Base-by-base conservation (phyloP, 2,329 filamentous ascomycete genomes). In the Fusarium proliferatum region DNA sequence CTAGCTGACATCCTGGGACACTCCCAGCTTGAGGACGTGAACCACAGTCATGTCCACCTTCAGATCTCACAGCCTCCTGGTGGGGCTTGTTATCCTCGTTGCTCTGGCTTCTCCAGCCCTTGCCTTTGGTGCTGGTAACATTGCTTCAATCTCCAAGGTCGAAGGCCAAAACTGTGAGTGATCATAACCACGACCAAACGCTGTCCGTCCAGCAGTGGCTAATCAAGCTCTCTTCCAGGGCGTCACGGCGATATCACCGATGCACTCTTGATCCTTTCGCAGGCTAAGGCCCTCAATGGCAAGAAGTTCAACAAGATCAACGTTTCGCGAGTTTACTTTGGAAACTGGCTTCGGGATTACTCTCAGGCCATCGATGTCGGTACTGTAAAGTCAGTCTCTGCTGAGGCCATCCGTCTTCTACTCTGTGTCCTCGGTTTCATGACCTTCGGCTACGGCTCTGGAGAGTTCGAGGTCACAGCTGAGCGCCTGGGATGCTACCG, bases 211-310 rank as follows among this genome's bases (percentile, higher is more conserved):
- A n/a, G 34, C 6, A 55, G 21, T 45, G 56, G 48, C 70, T 74
- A 65, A 73, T 56, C 53, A 51, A 64, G 30, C 26, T 59, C 57
- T 38, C 60, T 41, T 41, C 34, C 17, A 92, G 89, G 92, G 92
- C 92, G 93, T 75, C 93, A 96, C 88, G 93, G 93, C 79, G 95
- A 98, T 82, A 97, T 98, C 79, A 95, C 97, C 86, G 95, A 98
- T 85, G 92, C 93, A 39, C 90, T 97, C 62, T 89, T 97, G 67
- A 91, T 89, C 68, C 86, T 97, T 34, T 84, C 91, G 52, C 87
- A 88, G 83, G 87, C 87, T 58, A 84, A 81, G 52, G 85, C 85
- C 76, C 82, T 86, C 69, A 85, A 85, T 74, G 85, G 86, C 76
- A 95, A 95, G 86, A 97, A 95, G 79, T 97, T 97, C 84, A 90